A percentile compares a stretch with the other conserved stretches of the same genome.
These are phyloP conservation scores for Dipteronia dyeriana DNA, from an alignment of 345 rosid species.

Conservation along the genomic window DNA sequence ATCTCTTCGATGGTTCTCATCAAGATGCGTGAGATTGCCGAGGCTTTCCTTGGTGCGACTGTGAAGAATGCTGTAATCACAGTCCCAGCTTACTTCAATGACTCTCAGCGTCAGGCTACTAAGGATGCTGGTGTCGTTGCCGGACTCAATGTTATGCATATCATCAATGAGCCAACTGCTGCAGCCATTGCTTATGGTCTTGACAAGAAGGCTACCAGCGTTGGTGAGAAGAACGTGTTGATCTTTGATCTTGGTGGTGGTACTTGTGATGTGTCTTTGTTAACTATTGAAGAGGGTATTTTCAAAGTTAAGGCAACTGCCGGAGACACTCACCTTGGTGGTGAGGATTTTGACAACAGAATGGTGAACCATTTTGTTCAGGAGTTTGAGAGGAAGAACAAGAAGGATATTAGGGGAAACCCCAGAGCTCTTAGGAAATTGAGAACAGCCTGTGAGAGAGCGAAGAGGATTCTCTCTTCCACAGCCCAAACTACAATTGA, in stretches of 20 bases:
- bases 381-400: slow-evolving; percentile 66
- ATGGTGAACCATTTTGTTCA: slow-evolving; percentile 74
- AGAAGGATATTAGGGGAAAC: slow-evolving; percentile 68
- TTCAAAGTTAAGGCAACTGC: slow-evolving; percentile 76
- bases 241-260: slow-evolving; percentile 71
- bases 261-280: slow-evolving; percentile 67
- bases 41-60: no score
- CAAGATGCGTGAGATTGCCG: no score
- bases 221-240: slow-evolving; percentile 67
- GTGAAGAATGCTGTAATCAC: no score
- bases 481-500: slow-evolving; percentile 68
- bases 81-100: no score
- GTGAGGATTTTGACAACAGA: slow-evolving; percentile 73
- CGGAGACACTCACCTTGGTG: slow-evolving; percentile 77
- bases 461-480: slow-evolving; percentile 64
- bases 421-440: slow-evolving; percentile 69
- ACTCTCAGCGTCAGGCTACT: no score
- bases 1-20: no score
- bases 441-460: slow-evolving; percentile 75
- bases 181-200: no score
- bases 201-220: no score
- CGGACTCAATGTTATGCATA: no score
- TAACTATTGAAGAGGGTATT: slow-evolving; percentile 70
- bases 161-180: no score
- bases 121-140: no score